phyloP scores from a whole-genome alignment of 306 rosid genomes.

The Ziziphus jujuba region DNA sequence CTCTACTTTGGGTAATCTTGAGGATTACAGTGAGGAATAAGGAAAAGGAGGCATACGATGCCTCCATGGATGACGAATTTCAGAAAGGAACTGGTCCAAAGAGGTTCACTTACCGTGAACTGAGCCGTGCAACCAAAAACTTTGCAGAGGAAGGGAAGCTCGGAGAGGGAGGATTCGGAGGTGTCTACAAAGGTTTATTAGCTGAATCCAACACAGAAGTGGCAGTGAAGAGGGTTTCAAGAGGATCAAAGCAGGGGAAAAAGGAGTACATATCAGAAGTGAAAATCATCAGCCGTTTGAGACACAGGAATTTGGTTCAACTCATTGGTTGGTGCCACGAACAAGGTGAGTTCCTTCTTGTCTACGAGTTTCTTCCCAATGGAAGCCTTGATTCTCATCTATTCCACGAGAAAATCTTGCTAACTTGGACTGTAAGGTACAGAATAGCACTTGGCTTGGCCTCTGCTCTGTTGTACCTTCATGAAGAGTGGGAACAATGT shows the following conservation, averaged over 20 bases:
- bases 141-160: conserved; percentile 59
- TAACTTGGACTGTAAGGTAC: conserved; percentile 54
- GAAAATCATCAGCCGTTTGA: no score
- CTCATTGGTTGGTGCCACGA: no score
- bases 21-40: conserved; percentile 25
- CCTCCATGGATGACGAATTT: conserved; percentile 56
- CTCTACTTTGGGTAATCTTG: conserved; percentile 48
- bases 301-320: no score
- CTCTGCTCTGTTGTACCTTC: conserved; percentile 63
- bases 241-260: no score
- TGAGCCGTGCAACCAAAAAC: conserved; percentile 46
- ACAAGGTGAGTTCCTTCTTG: no score
- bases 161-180: conserved; percentile 81
- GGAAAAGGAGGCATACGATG: conserved; percentile 28
- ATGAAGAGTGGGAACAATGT: conserved; percentile 85
- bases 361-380: no score
- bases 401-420: conserved; percentile 38
- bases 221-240: no score
- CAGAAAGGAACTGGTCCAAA: conserved; percentile 67
- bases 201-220: no score
- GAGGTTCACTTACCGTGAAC: conserved; percentile 56
- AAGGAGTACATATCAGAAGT: no score
- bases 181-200: no score
- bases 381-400: conserved; percentile 81
- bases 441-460: conserved; percentile 65